Evolutionary conservation across 1,284 basidiomycete genomes (phyloP).

Genomic region (Sanghuangporus baumii): DNA sequence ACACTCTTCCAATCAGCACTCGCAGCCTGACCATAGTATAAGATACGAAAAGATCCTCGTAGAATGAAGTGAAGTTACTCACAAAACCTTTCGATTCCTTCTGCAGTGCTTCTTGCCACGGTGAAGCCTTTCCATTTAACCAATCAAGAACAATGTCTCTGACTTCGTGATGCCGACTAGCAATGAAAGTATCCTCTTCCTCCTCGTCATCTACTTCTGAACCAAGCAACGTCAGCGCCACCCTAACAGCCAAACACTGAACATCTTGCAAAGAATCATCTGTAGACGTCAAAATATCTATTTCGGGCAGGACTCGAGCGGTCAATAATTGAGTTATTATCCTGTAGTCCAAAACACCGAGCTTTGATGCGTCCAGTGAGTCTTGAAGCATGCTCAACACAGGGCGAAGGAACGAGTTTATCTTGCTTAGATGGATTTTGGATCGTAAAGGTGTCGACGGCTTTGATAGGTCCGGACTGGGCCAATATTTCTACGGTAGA

Average conservation of each 20-base stretch:
- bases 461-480: constrained; percentile 27
- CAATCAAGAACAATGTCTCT: constrained; percentile 10
- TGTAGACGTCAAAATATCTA: constrained; percentile 30
- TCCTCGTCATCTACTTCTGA: constrained; percentile 4
- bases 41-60: not conserved
- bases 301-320: constrained; percentile 43
- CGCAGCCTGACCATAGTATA: constrained; percentile 30
- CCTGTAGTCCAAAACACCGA: constrained; percentile 24
- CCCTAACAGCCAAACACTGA: constrained; percentile 12
- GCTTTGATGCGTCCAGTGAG: constrained; percentile 16
- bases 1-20: constrained; percentile 38
- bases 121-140: not conserved
- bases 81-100: constrained; percentile 13
- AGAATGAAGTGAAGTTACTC: not conserved
- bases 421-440: constrained; percentile 33
- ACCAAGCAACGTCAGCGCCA: constrained; percentile 2
- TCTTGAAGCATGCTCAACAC: constrained; percentile 31
- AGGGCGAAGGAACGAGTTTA: constrained; percentile 38
- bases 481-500: constrained; percentile 41
- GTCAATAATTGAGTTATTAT: constrained; percentile 39
- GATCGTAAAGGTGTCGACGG: constrained; percentile 27
- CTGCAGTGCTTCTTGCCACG: constrained; percentile 7
- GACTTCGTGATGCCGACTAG: not conserved
- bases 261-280: constrained; percentile 26
- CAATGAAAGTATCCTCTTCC: constrained; percentile 10